These are phyloP conservation scores for Hypoxylon sp. DNA, from an alignment of 2,329 filamentous ascomycete genomes.

Conservation along the genomic window DNA sequence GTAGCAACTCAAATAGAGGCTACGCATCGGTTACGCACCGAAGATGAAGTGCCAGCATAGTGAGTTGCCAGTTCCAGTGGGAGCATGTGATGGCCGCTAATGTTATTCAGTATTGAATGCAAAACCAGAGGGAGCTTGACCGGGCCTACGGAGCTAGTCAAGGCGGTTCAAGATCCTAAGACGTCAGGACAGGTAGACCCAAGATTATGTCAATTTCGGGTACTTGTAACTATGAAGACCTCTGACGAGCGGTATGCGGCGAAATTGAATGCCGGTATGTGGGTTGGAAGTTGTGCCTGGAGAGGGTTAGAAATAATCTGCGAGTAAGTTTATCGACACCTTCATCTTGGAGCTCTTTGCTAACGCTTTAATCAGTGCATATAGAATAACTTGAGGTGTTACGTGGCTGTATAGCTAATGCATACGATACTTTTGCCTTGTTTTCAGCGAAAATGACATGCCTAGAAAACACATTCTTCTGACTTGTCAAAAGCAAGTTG, in stretches of 20 bases:
- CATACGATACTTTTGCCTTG: too few species aligned
- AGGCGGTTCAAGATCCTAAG: slow-evolving; percentile 36
- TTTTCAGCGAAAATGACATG: too few species aligned
- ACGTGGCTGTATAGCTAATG: too few species aligned
- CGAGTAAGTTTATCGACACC: slow-evolving; percentile 38
- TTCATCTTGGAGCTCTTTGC: not conserved
- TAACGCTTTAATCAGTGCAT: slow-evolving; percentile 36
- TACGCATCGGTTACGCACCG: slow-evolving; percentile 40
- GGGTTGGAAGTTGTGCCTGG: slow-evolving; percentile 45
- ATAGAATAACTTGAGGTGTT: slow-evolving; percentile 36
- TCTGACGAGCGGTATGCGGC: slow-evolving; percentile 44
- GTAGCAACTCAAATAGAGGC: slow-evolving; percentile 41
- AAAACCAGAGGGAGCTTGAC: slow-evolving; percentile 40
- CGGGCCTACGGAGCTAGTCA: slow-evolving; percentile 38
- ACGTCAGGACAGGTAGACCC: slow-evolving; percentile 32
- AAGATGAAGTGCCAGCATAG: slow-evolving; percentile 42
- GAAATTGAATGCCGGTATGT: slow-evolving; percentile 43
- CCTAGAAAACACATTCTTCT: too few species aligned
- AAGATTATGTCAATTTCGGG: slow-evolving; percentile 38
- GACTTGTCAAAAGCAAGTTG: too few species aligned
- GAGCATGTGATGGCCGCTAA: too few species aligned
- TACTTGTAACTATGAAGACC: slow-evolving; percentile 45
- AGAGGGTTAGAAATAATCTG: slow-evolving; percentile 43
- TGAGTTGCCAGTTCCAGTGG: slow-evolving; percentile 30
- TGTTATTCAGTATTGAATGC: slow-evolving; percentile 47